These are phyloP conservation scores for Phytophthora foliorum DNA, from an alignment of 352 stramenopile species.

Conservation along the genomic window DNA sequence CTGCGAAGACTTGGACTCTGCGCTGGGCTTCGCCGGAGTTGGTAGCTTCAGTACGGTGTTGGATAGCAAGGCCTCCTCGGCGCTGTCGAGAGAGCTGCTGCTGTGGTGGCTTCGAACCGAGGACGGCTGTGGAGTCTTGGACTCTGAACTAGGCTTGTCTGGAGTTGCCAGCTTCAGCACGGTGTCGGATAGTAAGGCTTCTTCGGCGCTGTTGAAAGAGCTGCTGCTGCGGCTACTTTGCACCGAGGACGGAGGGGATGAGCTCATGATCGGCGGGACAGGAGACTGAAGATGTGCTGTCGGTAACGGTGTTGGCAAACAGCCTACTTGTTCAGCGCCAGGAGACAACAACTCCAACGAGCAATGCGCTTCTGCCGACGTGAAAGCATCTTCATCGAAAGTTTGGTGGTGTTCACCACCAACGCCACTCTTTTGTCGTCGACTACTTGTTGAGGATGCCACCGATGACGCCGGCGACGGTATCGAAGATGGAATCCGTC, in stretches of 20 bases:
- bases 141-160: constrained; percentile 17
- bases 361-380: constrained; percentile 1
- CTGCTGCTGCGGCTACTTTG: constrained; percentile 14
- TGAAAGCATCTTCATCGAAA: constrained; percentile 10
- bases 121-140: constrained; percentile 10
- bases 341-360: constrained; percentile 39
- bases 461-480: constrained; percentile 32
- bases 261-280: constrained; percentile 26
- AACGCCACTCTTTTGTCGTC: constrained; percentile 20
- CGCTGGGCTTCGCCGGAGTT: constrained; percentile 17
- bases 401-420: constrained; percentile 10
- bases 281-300: constrained; percentile 38
- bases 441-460: constrained; percentile 22
- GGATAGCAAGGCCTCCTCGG: constrained; percentile 27
- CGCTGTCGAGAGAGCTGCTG: constrained; percentile 5
- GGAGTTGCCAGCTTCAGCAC: constrained; percentile 27
- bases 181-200: constrained; percentile 32
- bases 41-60: constrained; percentile 26
- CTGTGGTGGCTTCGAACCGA: constrained; percentile 24
- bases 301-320: constrained; percentile 26
- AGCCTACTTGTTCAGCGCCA: constrained; percentile 26
- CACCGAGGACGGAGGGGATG: constrained; percentile 14
- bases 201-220: constrained; percentile 15
- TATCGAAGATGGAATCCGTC: constrained; percentile 11
- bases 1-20: constrained; percentile 11